Percentiles rank a stretch among this genome's conserved stretches.
Conservation (phyloP, 192 early-diverging fungal genomes). For the Umbelopsis sp. region DNA sequence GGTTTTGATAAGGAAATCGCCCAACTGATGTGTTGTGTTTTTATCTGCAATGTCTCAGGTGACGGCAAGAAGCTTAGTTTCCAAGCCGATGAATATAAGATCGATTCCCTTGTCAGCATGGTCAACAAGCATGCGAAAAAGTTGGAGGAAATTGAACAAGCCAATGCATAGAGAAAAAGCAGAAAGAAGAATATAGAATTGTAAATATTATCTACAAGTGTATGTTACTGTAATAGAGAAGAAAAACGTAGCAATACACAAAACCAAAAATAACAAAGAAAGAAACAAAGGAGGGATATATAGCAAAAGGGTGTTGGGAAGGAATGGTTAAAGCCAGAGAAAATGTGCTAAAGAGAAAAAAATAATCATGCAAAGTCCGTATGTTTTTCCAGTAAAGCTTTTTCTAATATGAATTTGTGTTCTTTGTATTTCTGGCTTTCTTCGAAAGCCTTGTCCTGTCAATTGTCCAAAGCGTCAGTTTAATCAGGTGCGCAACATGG, state of each 20-base stretch:
- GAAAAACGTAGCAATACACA: conserved; percentile 13
- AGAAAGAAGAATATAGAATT: background rate
- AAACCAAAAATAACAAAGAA: background rate
- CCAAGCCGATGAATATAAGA: conserved; percentile 49
- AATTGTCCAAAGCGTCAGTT: background rate
- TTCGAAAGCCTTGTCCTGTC: conserved; percentile 37
- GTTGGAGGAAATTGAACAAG: conserved; percentile 54
- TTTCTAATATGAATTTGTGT: conserved; percentile 43
- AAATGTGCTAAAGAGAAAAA: background rate
- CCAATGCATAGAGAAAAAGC: conserved; percentile 42
- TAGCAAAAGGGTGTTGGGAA: background rate
- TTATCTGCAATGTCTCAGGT: conserved; percentile 24
- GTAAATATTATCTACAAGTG: conserved; percentile 16
- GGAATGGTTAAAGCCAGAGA: background rate
- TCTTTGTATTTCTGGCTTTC: conserved; percentile 41
- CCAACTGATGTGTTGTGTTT: conserved; percentile 2
- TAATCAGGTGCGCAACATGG: background rate
- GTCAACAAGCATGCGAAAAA: conserved; percentile 60
- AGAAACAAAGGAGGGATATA: background rate
- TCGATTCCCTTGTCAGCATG: conserved; percentile 46
- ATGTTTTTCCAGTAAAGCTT: conserved; percentile 21
- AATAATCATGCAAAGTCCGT: conserved; percentile 4
- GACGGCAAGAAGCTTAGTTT: conserved; percentile 53
- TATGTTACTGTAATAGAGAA: conserved; percentile 19
- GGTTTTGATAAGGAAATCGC: background rate